Evolutionary conservation across 2,329 filamentous ascomycete species (phyloP).

Genomic region (Colletotrichum sp.): DNA sequence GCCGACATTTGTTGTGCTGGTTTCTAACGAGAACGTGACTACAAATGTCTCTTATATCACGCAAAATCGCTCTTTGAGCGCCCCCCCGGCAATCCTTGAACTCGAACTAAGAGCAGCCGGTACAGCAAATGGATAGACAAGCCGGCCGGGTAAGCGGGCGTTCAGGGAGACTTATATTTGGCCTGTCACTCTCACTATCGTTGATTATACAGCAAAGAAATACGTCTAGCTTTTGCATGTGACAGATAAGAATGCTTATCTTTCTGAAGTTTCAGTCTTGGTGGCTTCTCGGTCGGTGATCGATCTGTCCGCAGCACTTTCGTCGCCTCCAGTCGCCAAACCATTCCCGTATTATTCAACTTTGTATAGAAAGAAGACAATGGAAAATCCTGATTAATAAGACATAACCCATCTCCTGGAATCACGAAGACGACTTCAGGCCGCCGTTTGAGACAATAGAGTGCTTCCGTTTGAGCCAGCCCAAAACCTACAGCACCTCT

Average conservation of each 20-base stretch:
- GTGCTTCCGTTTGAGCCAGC: neutral
- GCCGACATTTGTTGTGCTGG: neutral
- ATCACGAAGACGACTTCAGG: neutral
- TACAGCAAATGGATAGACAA: fast-evolving
- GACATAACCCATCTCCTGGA: fast-evolving
- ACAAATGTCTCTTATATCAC: neutral
- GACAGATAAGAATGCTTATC: neutral
- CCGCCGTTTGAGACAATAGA: fast-evolving
- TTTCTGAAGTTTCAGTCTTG: neutral
- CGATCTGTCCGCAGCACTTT: neutral
- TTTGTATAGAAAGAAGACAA: neutral
- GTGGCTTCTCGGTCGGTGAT: neutral
- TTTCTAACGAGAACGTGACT: neutral
- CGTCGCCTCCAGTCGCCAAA: neutral
- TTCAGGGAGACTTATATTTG: neutral
- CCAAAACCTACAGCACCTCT: too few relatives aligned
- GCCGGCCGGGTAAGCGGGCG: too few relatives aligned
- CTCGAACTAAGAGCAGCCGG: fast-evolving
- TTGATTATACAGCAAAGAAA: neutral
- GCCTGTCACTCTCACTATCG: neutral
- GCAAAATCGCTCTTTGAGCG: fast-evolving
- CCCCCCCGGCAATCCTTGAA: neutral
- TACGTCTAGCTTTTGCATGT: fast-evolving
- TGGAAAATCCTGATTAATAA: fast-evolving
- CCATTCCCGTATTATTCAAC: neutral